Evolutionary conservation across 768 basidiomycete species (phyloP).

Genomic region (Leccinum broughii): DNA sequence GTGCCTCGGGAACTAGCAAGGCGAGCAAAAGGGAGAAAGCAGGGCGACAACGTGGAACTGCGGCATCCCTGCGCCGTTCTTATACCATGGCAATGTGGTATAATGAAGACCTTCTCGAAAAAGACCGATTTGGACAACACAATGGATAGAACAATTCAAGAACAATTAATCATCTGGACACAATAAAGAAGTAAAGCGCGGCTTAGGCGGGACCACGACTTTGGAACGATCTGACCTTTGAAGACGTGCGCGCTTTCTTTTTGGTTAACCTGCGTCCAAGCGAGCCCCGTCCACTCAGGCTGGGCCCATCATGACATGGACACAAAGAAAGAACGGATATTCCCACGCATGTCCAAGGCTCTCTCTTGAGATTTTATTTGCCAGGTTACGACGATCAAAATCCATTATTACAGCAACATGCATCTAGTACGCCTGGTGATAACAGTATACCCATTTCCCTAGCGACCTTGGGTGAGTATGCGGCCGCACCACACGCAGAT

Average conservation of each 20-base stretch:
- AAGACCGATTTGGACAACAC: slow-evolving; percentile 19
- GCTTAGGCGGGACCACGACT: not conserved
- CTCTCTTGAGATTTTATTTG: no score
- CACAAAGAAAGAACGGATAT: not conserved
- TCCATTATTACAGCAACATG: no score
- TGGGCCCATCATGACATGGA: not conserved
- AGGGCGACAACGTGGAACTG: not conserved
- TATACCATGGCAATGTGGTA: slow-evolving; percentile 14
- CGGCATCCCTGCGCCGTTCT: slow-evolving; percentile 8
- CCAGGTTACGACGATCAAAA: no score
- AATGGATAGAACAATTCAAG: slow-evolving; percentile 15
- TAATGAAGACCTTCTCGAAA: not conserved
- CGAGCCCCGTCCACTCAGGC: not conserved
- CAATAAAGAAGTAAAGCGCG: slow-evolving; percentile 9
- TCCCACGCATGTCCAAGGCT: not conserved
- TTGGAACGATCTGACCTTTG: not conserved
- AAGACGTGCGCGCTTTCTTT: not conserved
- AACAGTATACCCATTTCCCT: no score
- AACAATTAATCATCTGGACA: slow-evolving; percentile 13
- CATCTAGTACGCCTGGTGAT: no score
- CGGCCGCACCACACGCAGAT: no score
- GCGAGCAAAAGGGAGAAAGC: slow-evolving; percentile 2
- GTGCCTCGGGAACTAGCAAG: slow-evolving; percentile 18
- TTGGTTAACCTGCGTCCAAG: not conserved
- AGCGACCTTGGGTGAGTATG: no score